Evolutionary conservation across 139 green algal species (phyloP), one percentile per base, ranked within the genome.

Genomic region (Chlamydomonas sp.): DNA sequence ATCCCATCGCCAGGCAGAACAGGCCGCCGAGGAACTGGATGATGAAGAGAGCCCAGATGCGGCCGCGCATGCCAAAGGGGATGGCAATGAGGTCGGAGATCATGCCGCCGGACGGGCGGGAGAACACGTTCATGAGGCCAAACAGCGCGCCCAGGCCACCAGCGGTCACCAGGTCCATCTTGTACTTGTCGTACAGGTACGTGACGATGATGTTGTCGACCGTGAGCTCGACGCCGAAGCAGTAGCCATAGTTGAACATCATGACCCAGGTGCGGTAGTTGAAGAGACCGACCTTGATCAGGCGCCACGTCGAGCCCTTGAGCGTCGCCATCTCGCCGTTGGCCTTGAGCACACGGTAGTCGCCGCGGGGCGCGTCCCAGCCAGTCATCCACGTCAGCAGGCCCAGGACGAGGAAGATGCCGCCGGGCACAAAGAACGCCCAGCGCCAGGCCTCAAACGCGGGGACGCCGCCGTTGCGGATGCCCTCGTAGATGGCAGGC

Each of bases 101-200:
- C 26, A 90, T 74, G 61, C 87, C 89, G 22, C 94, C 91, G 26
- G 87, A 49, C 5, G 92, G 85, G 30, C 94, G 83, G 0, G 85
- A 85, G 81, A 95, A 90, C 47, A 99, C 69, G 84, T 99, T 99
- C 83, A 93, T 89, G 34, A 97, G 69, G 33, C 89, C 91, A 64
- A 96, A 96, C 37, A 90, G 35, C 36, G 69, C 69, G 13, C 77
- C 77, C 30, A 69, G 62, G 20, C 62, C 62, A 26, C 62, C 62
- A 58, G 62, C 74, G 0, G 71, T 69, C 0, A 68, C 50, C 5
- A 83, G 70, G 62, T 36, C 73, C 3, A 96, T 58, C 54, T 73
- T 75, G 73, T 95, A 96, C 65, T 90, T 84, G 70, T 92, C 87
- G 58, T 87, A 91, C 54, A 88, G 28, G 79, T 88, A 83, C 34